A percentile compares a stretch with the other conserved stretches of the same genome.
phyloP scores from a whole-genome alignment of 257 asterid species.

The Nyctanthes arbortristis region DNA sequence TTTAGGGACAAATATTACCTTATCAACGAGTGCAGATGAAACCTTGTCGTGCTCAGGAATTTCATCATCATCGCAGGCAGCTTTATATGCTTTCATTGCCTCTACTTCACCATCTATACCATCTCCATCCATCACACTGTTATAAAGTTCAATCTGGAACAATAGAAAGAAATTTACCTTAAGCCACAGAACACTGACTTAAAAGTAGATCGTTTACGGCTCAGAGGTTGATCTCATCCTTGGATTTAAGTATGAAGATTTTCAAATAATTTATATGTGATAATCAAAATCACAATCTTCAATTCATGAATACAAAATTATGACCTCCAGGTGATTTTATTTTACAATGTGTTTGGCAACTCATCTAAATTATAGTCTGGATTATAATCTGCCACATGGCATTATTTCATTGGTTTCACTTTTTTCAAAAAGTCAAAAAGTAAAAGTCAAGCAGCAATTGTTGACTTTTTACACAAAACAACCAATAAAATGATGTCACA shows the following conservation, averaged over 20 bases:
- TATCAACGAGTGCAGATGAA: slow-evolving; percentile 85
- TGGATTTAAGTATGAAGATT: slow-evolving; percentile 9
- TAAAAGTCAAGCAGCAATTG: too few species aligned
- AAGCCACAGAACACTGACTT: slow-evolving; percentile 13
- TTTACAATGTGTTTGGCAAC: too few species aligned
- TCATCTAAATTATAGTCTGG: too few species aligned
- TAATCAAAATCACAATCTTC: slow-evolving; percentile 1
- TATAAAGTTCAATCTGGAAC: slow-evolving; percentile 80
- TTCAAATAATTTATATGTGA: slow-evolving; percentile 1
- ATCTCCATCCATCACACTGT: slow-evolving; percentile 82
- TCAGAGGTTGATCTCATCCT: too few species aligned
- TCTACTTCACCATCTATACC: slow-evolving; percentile 64
- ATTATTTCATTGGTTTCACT: too few species aligned
- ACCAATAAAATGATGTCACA: too few species aligned
- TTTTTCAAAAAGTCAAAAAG: too few species aligned
- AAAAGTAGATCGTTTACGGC: slow-evolving; percentile 7
- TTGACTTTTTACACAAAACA: too few species aligned
- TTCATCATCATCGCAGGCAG: slow-evolving; percentile 69
- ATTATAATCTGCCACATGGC: too few species aligned
- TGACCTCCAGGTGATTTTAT: not conserved
- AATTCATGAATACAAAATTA: slow-evolving; percentile 1
- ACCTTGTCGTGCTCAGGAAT: slow-evolving; percentile 63
- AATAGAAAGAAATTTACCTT: slow-evolving; percentile 14
- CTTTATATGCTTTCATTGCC: slow-evolving; percentile 84
- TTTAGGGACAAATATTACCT: slow-evolving; percentile 44